Percentiles rank a stretch among this genome's conserved stretches.
phyloP scores from a whole-genome alignment of 345 rosid genomes.

The Pistacia integerrima region DNA sequence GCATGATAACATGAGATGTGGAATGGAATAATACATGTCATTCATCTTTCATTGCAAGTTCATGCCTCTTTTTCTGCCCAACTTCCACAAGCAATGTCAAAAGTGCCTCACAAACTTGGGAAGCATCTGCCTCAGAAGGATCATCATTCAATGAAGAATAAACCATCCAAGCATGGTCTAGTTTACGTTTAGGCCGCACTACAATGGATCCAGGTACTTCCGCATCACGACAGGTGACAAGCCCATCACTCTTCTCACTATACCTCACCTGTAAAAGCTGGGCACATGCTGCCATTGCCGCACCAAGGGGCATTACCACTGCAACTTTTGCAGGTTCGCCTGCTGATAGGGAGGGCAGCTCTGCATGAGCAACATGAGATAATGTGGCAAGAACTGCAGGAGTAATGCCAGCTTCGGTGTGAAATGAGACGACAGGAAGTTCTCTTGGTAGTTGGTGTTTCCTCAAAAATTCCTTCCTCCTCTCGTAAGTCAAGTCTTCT shows the following conservation, averaged over 20 bases:
- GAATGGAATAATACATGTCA: neutral
- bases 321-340: conserved; percentile 72
- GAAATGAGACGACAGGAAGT: conserved; percentile 85
- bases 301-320: conserved; percentile 85
- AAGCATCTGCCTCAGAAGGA: conserved; percentile 70
- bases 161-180: conserved; percentile 99
- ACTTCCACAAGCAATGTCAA: conserved; percentile 82
- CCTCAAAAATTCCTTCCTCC: conserved; percentile 77
- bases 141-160: conserved; percentile 79
- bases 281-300: conserved; percentile 98
- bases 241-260: conserved; percentile 89
- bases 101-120: conserved; percentile 90
- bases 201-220: conserved; percentile 94
- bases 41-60: conserved; percentile 35
- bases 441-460: conserved; percentile 74
- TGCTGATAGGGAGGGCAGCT: conserved; percentile 58
- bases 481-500: conserved; percentile 91
- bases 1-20: neutral
- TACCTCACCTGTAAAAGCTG: conserved; percentile 81
- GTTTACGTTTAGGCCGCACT: conserved; percentile 74
- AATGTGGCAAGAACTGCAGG: conserved; percentile 79
- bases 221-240: conserved; percentile 84
- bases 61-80: conserved; percentile 51
- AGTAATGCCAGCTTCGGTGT: conserved; percentile 83
- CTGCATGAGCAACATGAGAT: conserved; percentile 92